Conservation (phyloP, 208 protist genomes). For the Trypanosoma cruzi region DNA sequence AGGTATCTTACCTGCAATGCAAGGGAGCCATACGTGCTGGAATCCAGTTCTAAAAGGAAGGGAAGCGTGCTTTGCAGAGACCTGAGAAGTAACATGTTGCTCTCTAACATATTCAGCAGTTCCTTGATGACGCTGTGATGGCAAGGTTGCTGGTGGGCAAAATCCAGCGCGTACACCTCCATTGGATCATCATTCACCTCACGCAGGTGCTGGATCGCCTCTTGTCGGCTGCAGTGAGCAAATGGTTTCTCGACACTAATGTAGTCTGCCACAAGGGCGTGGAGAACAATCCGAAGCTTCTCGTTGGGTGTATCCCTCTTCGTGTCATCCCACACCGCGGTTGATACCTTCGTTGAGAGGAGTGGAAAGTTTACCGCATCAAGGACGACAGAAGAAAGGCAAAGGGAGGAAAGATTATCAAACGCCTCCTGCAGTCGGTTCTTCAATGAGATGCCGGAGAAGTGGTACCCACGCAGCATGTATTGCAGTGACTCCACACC, state of each 20-base stretch:
- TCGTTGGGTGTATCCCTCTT: slow-evolving; percentile 47
- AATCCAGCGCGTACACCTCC: slow-evolving; percentile 60
- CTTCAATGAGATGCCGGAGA: slow-evolving; percentile 54
- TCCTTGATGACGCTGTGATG: slow-evolving; percentile 69
- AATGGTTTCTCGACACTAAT: slow-evolving; percentile 67
- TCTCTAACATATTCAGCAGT: slow-evolving; percentile 63
- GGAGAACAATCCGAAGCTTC: slow-evolving; percentile 58
- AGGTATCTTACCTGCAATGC: slow-evolving; percentile 73
- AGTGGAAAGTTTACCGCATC: slow-evolving; percentile 49
- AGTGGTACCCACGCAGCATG: slow-evolving; percentile 72
- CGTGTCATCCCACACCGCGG: slow-evolving; percentile 10
- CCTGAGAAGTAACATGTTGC: slow-evolving; percentile 59
- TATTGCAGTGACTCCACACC: slow-evolving; percentile 74
- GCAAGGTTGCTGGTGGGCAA: slow-evolving; percentile 75
- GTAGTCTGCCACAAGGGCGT: slow-evolving; percentile 72
- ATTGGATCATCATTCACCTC: slow-evolving; percentile 27
- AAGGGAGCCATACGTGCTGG: slow-evolving; percentile 58
- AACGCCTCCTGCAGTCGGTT: slow-evolving; percentile 50
- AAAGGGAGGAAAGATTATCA: slow-evolving; percentile 66
- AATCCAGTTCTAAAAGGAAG: slow-evolving; percentile 52
- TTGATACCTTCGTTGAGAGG: slow-evolving; percentile 22
- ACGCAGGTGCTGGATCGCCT: slow-evolving; percentile 69
- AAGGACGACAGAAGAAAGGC: slow-evolving; percentile 69
- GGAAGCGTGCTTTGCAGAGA: slow-evolving; percentile 51
- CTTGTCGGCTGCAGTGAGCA: slow-evolving; percentile 63